These are phyloP conservation scores for Meyerozyma athensensis DNA, from an alignment of 1,139 yeast species.

Conservation along the genomic window DNA sequence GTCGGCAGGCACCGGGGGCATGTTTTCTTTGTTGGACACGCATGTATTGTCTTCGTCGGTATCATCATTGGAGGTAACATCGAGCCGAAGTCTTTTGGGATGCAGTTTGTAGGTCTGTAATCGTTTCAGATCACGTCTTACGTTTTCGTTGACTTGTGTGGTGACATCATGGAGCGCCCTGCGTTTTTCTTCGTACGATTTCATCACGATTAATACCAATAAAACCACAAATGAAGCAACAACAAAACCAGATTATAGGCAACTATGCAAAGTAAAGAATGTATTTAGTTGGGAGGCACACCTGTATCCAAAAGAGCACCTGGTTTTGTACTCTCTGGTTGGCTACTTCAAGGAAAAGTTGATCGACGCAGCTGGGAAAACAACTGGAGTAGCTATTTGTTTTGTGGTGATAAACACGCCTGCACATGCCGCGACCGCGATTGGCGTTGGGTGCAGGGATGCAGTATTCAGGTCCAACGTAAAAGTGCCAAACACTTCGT, in stretches of 20 bases:
- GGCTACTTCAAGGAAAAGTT: background rate
- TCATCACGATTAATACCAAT: background rate
- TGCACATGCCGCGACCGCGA: conserved; percentile 3
- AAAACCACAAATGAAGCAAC: background rate
- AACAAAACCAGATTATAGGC: background rate
- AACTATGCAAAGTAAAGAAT: background rate
- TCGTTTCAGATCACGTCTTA: background rate
- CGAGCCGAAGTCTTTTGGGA: conserved; percentile 1
- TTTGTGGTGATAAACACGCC: conserved; percentile 4
- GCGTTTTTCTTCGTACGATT: conserved; percentile 1
- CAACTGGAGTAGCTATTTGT: background rate
- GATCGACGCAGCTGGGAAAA: background rate
- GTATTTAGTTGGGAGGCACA: background rate
- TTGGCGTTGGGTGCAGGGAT: conserved; percentile 3
- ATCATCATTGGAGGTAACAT: conserved; percentile 2
- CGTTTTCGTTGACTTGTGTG: conserved; percentile 1
- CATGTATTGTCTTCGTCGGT: conserved; percentile 3
- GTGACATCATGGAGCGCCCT: conserved; percentile 3
- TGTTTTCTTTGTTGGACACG: conserved; percentile 3
- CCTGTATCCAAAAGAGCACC: background rate
- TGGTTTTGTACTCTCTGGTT: background rate
- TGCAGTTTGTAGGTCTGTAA: background rate
- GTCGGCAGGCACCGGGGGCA: conserved; percentile 4
- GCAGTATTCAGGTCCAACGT: too few relatives aligned
- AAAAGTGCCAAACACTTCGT: too few relatives aligned